These are phyloP conservation scores for Cryphonectria japonica DNA, from an alignment of 2,329 filamentous ascomycete species.

Conservation along the genomic window DNA sequence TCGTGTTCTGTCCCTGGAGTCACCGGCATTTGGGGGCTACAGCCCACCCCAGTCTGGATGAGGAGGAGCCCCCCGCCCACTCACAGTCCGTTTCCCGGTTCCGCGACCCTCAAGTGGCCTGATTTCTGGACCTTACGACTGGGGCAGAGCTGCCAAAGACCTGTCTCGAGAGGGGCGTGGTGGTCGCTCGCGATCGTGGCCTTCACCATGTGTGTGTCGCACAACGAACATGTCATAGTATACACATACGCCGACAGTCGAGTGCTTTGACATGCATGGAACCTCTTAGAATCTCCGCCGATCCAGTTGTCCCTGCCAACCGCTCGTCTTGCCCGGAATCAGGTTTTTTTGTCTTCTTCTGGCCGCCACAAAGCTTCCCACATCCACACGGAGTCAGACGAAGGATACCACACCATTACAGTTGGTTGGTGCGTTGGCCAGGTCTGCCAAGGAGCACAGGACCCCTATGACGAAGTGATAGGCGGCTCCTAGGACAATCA, in stretches of 20 bases:
- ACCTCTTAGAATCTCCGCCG: background rate
- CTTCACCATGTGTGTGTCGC: background rate
- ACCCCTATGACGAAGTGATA: conserved; percentile 9
- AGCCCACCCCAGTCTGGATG: background rate
- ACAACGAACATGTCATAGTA: background rate
- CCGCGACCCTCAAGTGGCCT: background rate
- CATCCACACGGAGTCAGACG: background rate
- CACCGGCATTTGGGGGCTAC: background rate
- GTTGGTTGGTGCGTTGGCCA: background rate
- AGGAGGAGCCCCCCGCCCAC: background rate
- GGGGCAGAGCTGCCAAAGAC: background rate
- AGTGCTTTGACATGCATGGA: background rate
- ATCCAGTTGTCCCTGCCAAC: background rate
- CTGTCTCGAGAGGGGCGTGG: background rate
- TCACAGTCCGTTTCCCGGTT: background rate
- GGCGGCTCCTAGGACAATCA: background rate
- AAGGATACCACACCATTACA: background rate
- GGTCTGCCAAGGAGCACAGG: background rate
- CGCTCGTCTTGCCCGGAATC: background rate
- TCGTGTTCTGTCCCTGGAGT: background rate
- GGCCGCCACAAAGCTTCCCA: background rate
- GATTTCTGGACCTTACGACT: background rate
- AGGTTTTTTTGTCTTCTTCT: background rate
- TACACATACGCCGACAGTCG: background rate
- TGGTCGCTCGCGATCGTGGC: background rate